phyloP scores from a whole-genome alignment of 768 basidiomycete species.

The Amanita pseudoporphyria region DNA sequence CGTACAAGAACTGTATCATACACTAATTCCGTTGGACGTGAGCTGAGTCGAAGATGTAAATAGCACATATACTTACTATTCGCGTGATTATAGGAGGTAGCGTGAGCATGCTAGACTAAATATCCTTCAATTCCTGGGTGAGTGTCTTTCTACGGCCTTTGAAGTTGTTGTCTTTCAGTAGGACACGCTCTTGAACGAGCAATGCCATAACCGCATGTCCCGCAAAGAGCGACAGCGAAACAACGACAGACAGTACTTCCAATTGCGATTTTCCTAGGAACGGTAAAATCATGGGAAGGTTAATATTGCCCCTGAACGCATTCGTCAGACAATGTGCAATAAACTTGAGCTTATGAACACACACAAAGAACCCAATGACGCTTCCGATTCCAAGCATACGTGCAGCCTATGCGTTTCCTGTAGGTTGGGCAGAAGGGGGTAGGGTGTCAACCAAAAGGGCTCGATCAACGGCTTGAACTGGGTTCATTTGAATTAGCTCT shows the following conservation, averaged over 20 bases:
- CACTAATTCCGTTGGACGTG: constrained; percentile 33
- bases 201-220: constrained; percentile 56
- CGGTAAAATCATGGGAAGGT: constrained; percentile 61
- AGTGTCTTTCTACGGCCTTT: constrained; percentile 24
- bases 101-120: constrained; percentile 62
- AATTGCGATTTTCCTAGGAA: constrained; percentile 75
- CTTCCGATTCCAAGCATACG: constrained; percentile 86
- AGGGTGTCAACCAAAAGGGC: constrained; percentile 84
- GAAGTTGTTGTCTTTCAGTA: constrained; percentile 28
- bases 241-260: constrained; percentile 71
- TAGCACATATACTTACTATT: constrained; percentile 46
- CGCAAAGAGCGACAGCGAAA: constrained; percentile 52
- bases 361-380: constrained; percentile 85
- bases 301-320: constrained; percentile 64
- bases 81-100: constrained; percentile 70
- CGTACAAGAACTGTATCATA: constrained; percentile 74
- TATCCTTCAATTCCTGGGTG: constrained; percentile 40
- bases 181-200: constrained; percentile 64
- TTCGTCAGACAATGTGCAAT: background rate
- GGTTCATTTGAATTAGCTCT: constrained; percentile 6
- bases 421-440: constrained; percentile 63
- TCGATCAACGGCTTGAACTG: constrained; percentile 85
- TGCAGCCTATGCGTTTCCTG: constrained; percentile 92
- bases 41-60: background rate
- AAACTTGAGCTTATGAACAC: constrained; percentile 19